Evolutionary conservation across 225 moss, liverwort and hornwort genomes (phyloP).

Genomic region (Physcomitrium patens): DNA sequence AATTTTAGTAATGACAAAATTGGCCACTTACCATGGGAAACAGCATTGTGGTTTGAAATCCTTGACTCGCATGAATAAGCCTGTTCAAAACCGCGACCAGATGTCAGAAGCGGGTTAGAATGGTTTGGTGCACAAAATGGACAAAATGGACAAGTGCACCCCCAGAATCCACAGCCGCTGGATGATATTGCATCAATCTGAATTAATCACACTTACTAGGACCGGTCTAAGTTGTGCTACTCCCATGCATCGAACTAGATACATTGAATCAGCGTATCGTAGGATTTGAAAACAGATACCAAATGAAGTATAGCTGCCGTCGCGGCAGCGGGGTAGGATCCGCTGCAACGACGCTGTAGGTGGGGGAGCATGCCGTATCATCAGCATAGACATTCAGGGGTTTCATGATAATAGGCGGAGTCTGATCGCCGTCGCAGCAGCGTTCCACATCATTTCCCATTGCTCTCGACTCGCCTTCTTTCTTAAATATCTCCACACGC

Average conservation of each 20-base stretch:
- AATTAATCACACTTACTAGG: background rate
- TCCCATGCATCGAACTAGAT: background rate
- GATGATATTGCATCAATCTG: too few species aligned
- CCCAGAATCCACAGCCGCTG: too few species aligned
- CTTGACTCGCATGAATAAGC: conserved; percentile 87
- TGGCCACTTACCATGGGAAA: conserved; percentile 80
- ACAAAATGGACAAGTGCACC: too few species aligned
- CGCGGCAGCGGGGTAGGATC: conserved; percentile 45
- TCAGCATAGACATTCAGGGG: conserved; percentile 23
- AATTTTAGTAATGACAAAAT: background rate
- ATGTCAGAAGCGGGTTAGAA: background rate
- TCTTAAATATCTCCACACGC: background rate
- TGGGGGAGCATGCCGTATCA: conserved; percentile 5
- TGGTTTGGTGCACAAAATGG: background rate
- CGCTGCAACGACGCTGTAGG: background rate
- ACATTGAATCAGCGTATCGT: too few species aligned
- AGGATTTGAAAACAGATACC: conserved; percentile 18
- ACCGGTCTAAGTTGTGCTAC: background rate
- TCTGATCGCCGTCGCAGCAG: conserved; percentile 15
- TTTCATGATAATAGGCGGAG: conserved; percentile 44
- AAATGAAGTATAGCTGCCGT: conserved; percentile 53
- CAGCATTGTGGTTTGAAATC: conserved; percentile 89
- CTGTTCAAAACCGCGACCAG: conserved; percentile 38
- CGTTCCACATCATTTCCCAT: conserved; percentile 25
- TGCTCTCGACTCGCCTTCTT: background rate